Evolutionary conservation across 2,329 filamentous ascomycete species (phyloP), one percentile per base, ranked within the genome.

Genomic region (Fusarium sterilihyphosum): DNA sequence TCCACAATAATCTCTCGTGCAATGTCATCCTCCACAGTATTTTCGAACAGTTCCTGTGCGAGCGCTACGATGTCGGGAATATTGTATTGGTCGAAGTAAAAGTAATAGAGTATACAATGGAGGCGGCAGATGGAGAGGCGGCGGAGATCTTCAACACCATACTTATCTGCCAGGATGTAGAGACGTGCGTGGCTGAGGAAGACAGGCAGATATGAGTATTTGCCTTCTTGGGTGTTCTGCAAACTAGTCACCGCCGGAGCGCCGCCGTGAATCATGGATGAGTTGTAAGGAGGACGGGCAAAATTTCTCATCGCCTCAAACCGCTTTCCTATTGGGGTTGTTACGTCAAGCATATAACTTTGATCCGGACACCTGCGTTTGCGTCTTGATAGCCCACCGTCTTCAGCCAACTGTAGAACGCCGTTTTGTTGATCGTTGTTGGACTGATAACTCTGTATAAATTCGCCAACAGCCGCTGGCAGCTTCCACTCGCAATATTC

Each of bases 131-230:
- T 64, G 16, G 71, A 58, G 13, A 78, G 49, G 3, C 22, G 47
- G 44, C 72, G 64, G 41, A 80, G 73, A 10, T 54, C 29, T 22
- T 73, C 47, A 33, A 79, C 50, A 24, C 44, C 70, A 61, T 77
- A 79, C 40, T 76, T 79, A 43, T 77, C 74, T n/a, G 77, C 78
- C 40, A 80, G 65, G 43, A 77, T 56, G 67, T 79, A 79, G 11
- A 80, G 71, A 8, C 69, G 69, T 10, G 69, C 69, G 57, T 79
- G 77, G 47, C 70, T 65, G 53, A 73, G 71, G 60, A 79, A 77
- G 59, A 77, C 64, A 33, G 62, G 59, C 7, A 41, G 40, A 54
- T 70, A 71, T 18, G 61, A 75, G 57, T 49, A 35, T n/a, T 40
- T 35, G 54, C 29, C 37, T 59, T 61, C 26, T 47, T 31, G 38